phyloP scores from a whole-genome alignment of 345 rosid genomes.

The Pistacia integerrima region DNA sequence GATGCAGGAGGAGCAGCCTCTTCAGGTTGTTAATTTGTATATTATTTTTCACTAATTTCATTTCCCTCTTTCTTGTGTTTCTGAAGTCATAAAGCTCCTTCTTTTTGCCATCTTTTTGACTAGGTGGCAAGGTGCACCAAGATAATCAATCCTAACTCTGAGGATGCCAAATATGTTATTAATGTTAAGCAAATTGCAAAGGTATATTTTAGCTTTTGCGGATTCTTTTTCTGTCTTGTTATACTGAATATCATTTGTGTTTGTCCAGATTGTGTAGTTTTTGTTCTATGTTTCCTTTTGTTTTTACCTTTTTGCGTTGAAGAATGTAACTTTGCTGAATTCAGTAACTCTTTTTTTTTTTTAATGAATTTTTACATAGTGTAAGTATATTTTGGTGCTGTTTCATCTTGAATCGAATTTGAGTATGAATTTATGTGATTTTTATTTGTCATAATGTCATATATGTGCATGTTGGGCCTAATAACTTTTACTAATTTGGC shows the following conservation, averaged over 20 bases:
- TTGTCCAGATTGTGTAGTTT: not conserved
- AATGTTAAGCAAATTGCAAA: slow-evolving; percentile 97
- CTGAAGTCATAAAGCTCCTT: no score
- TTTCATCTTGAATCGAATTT: not conserved
- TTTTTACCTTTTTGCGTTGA: not conserved
- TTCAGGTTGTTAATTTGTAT: slow-evolving; percentile 46
- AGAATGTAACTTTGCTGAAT: not conserved
- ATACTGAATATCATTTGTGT: no score
- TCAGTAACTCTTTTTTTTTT: not conserved
- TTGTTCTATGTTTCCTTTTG: not conserved
- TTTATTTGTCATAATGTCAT: not conserved
- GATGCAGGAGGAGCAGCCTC: slow-evolving; percentile 99
- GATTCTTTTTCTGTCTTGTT: not conserved
- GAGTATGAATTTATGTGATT: not conserved
- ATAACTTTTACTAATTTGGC: slow-evolving; percentile 1
- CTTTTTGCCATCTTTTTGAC: no score
- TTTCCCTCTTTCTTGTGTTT: no score
- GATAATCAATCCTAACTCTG: slow-evolving; percentile 92
- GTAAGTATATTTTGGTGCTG: not conserved
- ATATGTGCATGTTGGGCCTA: not conserved
- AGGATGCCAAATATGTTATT: slow-evolving; percentile 93
- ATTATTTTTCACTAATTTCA: not conserved
- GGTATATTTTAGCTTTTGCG: slow-evolving; percentile 39
- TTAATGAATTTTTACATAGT: not conserved
- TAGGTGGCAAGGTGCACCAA: slow-evolving; percentile 96